A percentile compares a stretch with the other conserved stretches of the same genome.
Evolutionary conservation across 2,329 filamentous ascomycete genomes (phyloP).

Genomic region (Calonectria hongkongensis): DNA sequence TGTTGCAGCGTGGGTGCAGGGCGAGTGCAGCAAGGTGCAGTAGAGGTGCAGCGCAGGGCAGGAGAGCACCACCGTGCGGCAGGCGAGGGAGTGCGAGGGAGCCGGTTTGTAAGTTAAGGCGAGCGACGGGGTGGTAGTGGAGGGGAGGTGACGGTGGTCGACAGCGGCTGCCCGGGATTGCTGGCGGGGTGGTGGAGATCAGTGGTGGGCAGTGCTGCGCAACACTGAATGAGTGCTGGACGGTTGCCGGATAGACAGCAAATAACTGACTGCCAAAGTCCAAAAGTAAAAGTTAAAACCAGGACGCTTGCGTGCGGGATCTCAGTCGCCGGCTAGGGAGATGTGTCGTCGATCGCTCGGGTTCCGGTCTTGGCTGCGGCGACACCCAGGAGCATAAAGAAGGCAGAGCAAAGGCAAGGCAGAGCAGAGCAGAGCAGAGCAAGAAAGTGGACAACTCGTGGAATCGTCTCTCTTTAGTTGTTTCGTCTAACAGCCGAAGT

Average conservation of each 20-base stretch:
- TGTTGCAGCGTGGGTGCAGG: conserved; percentile 33
- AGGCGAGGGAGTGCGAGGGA: conserved; percentile 25
- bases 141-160: conserved; percentile 24
- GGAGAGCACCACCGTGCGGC: conserved; percentile 27
- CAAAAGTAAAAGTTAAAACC: conserved; percentile 20
- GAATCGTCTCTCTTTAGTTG: conserved; percentile 22
- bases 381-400: conserved; percentile 10
- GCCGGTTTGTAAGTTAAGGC: conserved; percentile 34
- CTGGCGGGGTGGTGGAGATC: conserved; percentile 39
- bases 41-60: conserved; percentile 28
- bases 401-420: not conserved
- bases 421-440: no score
- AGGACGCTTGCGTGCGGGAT: conserved; percentile 24
- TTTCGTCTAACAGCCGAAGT: conserved; percentile 19
- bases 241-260: conserved; percentile 23
- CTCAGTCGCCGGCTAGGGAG: conserved; percentile 26
- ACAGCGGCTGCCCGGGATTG: conserved; percentile 29
- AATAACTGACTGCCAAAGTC: conserved; percentile 18
- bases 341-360: conserved; percentile 11
- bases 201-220: conserved; percentile 35
- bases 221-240: conserved; percentile 31
- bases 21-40: conserved; percentile 31
- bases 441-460: not conserved
- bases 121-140: conserved; percentile 17
- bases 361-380: conserved; percentile 24